Evolutionary conservation across 108 stramenopile species (phyloP), one percentile per base, ranked within the genome.

Genomic region (Licmophora abbreviata): DNA sequence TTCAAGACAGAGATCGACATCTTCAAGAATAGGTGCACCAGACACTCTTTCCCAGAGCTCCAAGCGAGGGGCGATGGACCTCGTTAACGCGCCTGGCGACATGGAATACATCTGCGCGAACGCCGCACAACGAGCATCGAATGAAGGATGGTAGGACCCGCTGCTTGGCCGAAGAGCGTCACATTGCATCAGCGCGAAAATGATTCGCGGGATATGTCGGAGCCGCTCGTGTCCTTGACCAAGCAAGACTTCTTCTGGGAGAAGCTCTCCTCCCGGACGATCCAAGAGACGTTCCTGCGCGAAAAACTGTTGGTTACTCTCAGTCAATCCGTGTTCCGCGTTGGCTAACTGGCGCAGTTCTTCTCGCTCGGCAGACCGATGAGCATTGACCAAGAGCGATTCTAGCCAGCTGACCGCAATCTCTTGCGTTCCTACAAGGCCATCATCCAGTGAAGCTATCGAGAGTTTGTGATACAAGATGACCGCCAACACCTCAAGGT

Each of bases 401-500:
- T 64, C 48, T 6, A 79, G 57, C 77, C 77, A 79, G 0, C 46
- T n/a, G 35, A 55, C 56, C 0, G 45, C 73, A 5, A 61, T 38
- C 6, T 48, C 21, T 33, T 64, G 58, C 6, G 66, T 42, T 4
- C 22, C 56, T 9, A 27, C 56, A 2, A 68, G 11, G 8, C 69
- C 73, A 31, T 64, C 70, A 44, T 47, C 56, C 24, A 66, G 32
- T 11, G 52, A 43, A 32, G 67, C 60, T 4, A 73, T 33, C 2
- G 51, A n/a, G 15, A 74, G 43, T 46, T 79, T 79, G 26, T 74
- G 69, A 51, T 56, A 79, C 7, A 79, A 36, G 29, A 74, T 63
- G 20, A 59, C 35, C 0, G 72, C 58, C 15, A 81, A 35, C 11
- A 65, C 79, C 43, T 81, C 79, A 11, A 65, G 58, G 35, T 81